These are phyloP conservation scores for Pseudomassariella vexata DNA, from an alignment of 2,329 filamentous ascomycete species.

Conservation along the genomic window DNA sequence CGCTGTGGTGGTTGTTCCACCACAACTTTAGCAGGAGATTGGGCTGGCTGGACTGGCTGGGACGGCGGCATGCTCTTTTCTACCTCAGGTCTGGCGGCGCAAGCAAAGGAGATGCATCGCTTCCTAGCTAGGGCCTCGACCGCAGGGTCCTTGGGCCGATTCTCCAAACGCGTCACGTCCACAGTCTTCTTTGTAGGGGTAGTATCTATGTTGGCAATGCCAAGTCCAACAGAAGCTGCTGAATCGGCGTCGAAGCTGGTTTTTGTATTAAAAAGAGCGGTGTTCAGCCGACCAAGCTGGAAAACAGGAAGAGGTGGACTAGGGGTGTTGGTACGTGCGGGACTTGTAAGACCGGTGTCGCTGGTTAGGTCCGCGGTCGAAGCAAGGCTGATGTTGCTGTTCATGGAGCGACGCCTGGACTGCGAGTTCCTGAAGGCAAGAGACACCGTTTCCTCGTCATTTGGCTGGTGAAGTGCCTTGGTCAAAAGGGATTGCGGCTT, in stretches of 20 bases:
- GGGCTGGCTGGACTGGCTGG: slow-evolving; percentile 23
- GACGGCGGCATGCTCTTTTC: slow-evolving; percentile 36
- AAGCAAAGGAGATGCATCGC: slow-evolving; percentile 90
- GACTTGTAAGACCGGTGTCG: slow-evolving; percentile 85
- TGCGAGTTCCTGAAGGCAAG: slow-evolving; percentile 28
- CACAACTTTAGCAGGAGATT: slow-evolving; percentile 25
- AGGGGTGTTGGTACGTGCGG: slow-evolving; percentile 78
- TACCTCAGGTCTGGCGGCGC: slow-evolving; percentile 56
- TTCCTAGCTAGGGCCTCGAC: slow-evolving; percentile 67
- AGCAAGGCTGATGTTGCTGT: slow-evolving; percentile 72
- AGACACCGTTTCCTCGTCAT: slow-evolving; percentile 48
- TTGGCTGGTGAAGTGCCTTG: slow-evolving; percentile 66
- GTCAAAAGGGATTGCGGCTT: slow-evolving; percentile 81
- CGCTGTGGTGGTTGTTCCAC: slow-evolving; percentile 34
- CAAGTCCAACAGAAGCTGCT: slow-evolving; percentile 21
- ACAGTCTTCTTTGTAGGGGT: slow-evolving; percentile 11
- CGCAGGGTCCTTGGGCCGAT: slow-evolving; percentile 43
- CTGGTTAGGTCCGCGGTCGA: slow-evolving; percentile 93
- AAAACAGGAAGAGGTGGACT: slow-evolving; percentile 74
- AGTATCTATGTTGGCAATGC: slow-evolving; percentile 17
- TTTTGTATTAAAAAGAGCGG: slow-evolving; percentile 20
- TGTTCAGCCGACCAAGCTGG: slow-evolving; percentile 35
- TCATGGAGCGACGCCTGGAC: slow-evolving; percentile 57
- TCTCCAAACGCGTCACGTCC: slow-evolving; percentile 8
- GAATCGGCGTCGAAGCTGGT: slow-evolving; percentile 16